Conservation (phyloP, 345 rosid species). For the Populus deltoides region DNA sequence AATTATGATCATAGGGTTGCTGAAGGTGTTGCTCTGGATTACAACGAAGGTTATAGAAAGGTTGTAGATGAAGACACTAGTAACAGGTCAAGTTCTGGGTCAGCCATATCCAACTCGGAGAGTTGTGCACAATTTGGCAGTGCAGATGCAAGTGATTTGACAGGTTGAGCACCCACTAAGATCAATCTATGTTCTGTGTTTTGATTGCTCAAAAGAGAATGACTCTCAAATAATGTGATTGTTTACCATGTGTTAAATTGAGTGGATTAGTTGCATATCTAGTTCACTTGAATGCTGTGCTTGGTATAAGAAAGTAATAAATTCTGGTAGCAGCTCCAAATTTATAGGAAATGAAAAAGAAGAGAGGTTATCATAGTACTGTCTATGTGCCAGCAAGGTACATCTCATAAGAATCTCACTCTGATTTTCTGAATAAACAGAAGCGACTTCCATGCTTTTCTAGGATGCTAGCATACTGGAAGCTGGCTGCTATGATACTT, state of each 20-base stretch:
- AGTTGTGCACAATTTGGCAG: constrained; percentile 87
- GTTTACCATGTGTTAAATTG: not conserved
- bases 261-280: not conserved
- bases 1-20: constrained; percentile 41
- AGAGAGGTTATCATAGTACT: not conserved
- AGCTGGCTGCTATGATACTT: constrained; percentile 8
- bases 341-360: not conserved
- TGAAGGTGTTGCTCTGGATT: constrained; percentile 44
- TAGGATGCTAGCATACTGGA: constrained; percentile 1
- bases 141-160: constrained; percentile 83
- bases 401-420: not conserved
- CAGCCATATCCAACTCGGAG: constrained; percentile 92
- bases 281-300: not conserved
- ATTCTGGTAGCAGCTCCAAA: not conserved
- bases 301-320: not conserved
- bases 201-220: not conserved
- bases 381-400: not conserved
- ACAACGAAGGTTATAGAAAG: constrained; percentile 50
- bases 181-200: not conserved
- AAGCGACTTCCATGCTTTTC: not conserved
- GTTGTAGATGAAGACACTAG: constrained; percentile 75
- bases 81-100: constrained; percentile 94
- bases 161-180: constrained; percentile 50
- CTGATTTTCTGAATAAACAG: constrained; percentile 2
- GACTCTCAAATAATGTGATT: not conserved